Percentiles rank a stretch among this genome's conserved stretches.
phyloP scores from a whole-genome alignment of 2,329 filamentous ascomycete species.

The Exophiala calicioides region DNA sequence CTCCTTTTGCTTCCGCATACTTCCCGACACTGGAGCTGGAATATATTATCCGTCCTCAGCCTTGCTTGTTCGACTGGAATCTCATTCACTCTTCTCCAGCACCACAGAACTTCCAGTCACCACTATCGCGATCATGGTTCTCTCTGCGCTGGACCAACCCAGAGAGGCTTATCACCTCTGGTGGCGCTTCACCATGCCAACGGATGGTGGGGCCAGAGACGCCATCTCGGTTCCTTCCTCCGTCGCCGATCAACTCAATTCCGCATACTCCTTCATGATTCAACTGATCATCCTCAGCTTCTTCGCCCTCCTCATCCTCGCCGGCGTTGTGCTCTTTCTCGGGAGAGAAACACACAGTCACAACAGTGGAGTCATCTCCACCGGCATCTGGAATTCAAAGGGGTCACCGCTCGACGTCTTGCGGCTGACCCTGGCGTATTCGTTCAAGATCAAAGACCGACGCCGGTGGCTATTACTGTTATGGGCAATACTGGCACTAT shows the following conservation, averaged over 20 bases:
- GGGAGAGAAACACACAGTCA: conserved; percentile 11
- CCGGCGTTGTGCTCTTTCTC: conserved; percentile 5
- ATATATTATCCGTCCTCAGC: not conserved
- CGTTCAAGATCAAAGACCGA: conserved; percentile 8
- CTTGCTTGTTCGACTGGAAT: not conserved
- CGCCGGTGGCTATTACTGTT: conserved; percentile 1
- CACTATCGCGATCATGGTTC: conserved; percentile 1
- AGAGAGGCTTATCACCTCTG: conserved; percentile 9
- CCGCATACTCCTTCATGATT: conserved; percentile 9
- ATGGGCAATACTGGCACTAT: conserved; percentile 2
- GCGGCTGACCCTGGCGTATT: conserved; percentile 3
- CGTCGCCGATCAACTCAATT: conserved; percentile 12
- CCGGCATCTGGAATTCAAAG: conserved; percentile 7
- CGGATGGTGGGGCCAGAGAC: conserved; percentile 1
- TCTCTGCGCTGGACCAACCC: conserved; percentile 2
- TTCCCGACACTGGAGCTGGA: not conserved
- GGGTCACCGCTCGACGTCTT: conserved; percentile 6
- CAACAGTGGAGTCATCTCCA: conserved; percentile 11
- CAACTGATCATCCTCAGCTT: conserved; percentile 11
- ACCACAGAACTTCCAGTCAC: not conserved
- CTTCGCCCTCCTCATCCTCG: conserved; percentile 7
- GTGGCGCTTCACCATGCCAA: conserved; percentile 9
- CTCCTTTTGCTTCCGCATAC: no score
- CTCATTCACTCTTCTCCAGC: not conserved
- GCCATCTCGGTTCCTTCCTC: conserved; percentile 2